Evolutionary conservation across 2,329 filamentous ascomycete species (phyloP).

Genomic region (Septoria linicola): DNA sequence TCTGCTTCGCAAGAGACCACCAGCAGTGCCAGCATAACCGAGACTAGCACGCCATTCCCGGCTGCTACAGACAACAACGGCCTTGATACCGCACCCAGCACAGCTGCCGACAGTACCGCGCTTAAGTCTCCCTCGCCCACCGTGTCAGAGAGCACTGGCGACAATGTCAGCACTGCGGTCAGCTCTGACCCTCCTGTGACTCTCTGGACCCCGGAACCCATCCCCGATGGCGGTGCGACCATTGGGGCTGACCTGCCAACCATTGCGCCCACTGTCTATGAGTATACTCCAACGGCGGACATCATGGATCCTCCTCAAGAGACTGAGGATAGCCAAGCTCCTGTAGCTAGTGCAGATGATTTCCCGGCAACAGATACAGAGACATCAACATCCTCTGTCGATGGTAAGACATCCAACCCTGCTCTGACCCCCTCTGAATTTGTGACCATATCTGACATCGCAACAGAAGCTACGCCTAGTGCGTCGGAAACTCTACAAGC

Average conservation of each 20-base stretch:
- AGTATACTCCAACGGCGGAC: background rate
- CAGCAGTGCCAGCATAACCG: no score
- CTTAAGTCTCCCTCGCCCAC: background rate
- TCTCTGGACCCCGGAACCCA: slow-evolving; percentile 4
- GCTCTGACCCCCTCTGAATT: no score
- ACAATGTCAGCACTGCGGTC: background rate
- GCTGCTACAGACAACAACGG: no score
- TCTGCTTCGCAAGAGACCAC: no score
- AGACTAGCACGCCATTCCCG: no score
- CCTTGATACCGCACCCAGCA: no score
- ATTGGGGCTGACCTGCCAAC: slow-evolving; percentile 4
- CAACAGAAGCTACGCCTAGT: background rate
- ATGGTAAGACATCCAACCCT: no score
- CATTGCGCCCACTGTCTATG: slow-evolving; percentile 1
- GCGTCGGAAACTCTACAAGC: background rate
- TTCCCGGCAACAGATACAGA: no score
- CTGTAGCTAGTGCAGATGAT: no score
- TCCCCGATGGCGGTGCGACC: slow-evolving; percentile 4
- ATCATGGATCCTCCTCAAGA: slow-evolving; percentile 3
- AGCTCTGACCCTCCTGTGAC: slow-evolving; percentile 3
- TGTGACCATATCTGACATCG: background rate
- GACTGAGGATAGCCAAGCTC: background rate
- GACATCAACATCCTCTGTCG: no score
- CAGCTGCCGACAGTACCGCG: background rate
- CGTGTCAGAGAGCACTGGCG: background rate